These are phyloP conservation scores for Colletotrichum sp. DNA, from an alignment of 2,329 filamentous ascomycete genomes.

Conservation along the genomic window DNA sequence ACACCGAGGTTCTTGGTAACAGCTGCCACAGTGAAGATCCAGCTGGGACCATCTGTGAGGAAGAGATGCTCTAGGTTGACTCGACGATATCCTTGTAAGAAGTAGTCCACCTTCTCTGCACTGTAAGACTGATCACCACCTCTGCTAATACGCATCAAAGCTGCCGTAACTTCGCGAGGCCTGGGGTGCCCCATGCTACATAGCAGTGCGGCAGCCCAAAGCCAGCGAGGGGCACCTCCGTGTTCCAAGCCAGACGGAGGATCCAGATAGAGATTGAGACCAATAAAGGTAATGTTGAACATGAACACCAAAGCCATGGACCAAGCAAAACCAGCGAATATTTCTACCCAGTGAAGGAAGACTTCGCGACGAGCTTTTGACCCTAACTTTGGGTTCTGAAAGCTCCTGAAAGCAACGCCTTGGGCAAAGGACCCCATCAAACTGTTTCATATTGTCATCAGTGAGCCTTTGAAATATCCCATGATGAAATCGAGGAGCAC, in stretches of 20 bases:
- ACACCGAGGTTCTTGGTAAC: background rate
- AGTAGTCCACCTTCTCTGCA: background rate
- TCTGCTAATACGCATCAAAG: background rate
- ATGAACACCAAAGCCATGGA: background rate
- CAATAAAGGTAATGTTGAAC: background rate
- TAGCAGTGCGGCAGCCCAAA: background rate
- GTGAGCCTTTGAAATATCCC: accelerated
- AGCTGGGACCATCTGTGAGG: background rate
- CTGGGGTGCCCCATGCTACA: background rate
- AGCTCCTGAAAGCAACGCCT: background rate
- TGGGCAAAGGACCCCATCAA: background rate
- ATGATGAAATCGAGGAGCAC: background rate
- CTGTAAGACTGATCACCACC: background rate
- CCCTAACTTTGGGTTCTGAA: background rate
- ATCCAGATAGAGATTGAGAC: background rate
- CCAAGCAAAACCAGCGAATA: background rate
- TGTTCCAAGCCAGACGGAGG: background rate
- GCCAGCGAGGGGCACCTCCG: background rate
- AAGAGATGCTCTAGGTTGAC: background rate
- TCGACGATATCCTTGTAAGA: background rate
- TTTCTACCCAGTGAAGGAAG: background rate
- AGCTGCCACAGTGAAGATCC: background rate
- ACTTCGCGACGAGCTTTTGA: background rate
- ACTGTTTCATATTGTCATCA: background rate
- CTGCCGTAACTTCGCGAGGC: background rate